Base-by-base conservation (phyloP, 2,329 filamentous ascomycete genomes). In the Monilinia aucupariae region DNA sequence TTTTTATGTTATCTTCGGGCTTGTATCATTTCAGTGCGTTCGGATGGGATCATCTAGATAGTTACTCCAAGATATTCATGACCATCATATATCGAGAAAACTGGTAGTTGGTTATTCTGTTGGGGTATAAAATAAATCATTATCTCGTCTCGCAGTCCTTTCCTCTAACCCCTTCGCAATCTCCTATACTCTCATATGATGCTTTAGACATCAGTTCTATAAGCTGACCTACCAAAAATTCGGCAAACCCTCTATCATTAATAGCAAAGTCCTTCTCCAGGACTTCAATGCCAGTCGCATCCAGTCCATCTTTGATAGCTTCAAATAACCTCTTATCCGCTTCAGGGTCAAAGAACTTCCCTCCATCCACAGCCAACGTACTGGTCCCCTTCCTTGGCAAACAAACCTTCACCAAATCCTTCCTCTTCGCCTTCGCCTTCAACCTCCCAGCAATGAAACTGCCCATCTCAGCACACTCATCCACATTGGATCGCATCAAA, bases 331-430 rank as follows among this genome's bases (percentile, higher is more conserved):
- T 79, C 1, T 75, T 78, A 25, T 81, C 77, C 0, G 78, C 76
- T 8, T 71, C 62, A 8, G 51, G 59, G 71, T 81, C 69, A 68
- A 81, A 77, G 67, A 88, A 90, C 0, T 80, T 76, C 5, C 79
- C 80, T 0, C 78, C 83, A 1, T 76, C 69, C 0, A 76, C 79
- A 9, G 84, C 78, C 53, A 90, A 78, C 75, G 83, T 79, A 70
- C 86, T 89, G 15, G 89, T 73, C 0, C 86, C 87, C 0, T 80
- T 81, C 12, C 72, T 76, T 0, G 87, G 87, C 9, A 90, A 70
- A 74, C 86, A 80, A 0, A 90, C 78, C 66, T 84, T 76, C 1
- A 84, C 76, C 60, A 76, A 71, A 0, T 75, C 71, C 12, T 77
- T 76, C 20, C 75, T 68, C n/a, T 66, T 74, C 0, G 77, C 75